phyloP scores from a whole-genome alignment of 2,329 filamentous ascomycete genomes.

The Colletotrichum shisoi region DNA sequence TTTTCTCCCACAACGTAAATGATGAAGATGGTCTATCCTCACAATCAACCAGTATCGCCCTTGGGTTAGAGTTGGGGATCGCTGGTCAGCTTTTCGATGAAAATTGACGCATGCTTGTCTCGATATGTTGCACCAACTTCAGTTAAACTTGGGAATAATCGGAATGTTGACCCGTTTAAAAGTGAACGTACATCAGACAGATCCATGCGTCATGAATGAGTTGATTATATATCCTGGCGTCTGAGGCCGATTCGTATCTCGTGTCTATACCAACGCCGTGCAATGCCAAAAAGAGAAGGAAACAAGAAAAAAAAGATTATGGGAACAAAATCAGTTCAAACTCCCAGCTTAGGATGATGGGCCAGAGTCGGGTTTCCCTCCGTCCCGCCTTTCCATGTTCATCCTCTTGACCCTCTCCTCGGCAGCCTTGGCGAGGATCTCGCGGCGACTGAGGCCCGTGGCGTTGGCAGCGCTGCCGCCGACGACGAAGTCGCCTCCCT shows the following conservation, averaged over 20 bases:
- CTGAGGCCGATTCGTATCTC: conserved; percentile 3
- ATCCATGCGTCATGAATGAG: background rate
- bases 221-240: conserved; percentile 1
- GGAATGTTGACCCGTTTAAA: too few species aligned
- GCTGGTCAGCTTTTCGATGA: background rate
- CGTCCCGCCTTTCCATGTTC: conserved; percentile 43
- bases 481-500: conserved; percentile 78
- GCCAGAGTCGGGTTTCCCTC: conserved; percentile 37
- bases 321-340: background rate
- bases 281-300: conserved; percentile 17
- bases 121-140: background rate
- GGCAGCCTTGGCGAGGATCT: conserved; percentile 77
- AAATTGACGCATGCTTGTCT: background rate
- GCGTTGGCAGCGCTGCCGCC: conserved; percentile 62
- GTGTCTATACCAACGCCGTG: conserved; percentile 27
- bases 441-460: conserved; percentile 69
- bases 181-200: background rate
- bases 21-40: conserved; percentile 19
- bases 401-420: conserved; percentile 69
- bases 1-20: conserved; percentile 11
- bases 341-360: conserved; percentile 17
- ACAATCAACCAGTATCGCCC: conserved; percentile 8
- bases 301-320: background rate
- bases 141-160: background rate
- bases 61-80: background rate